Base-by-base conservation (phyloP, 176 grass and related monocot species). In the Chloris gayana region DNA sequence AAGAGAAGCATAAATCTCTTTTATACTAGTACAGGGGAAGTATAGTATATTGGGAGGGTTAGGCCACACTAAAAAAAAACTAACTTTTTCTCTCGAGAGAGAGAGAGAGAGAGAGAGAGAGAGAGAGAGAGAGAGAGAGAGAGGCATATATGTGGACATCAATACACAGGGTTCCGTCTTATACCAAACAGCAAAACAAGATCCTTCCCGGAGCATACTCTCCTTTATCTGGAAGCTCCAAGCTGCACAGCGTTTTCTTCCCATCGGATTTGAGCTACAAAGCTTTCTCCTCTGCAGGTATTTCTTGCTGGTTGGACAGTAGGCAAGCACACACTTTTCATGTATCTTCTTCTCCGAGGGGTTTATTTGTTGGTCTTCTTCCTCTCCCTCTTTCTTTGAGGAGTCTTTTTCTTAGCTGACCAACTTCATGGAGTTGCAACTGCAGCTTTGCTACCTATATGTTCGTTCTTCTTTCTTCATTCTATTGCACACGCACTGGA, bases 1-100 rank as follows among this genome's bases (percentile, higher is more conserved):
- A 76, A 75, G 22, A 64, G 24, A 64, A 64, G 57, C 41, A 67
- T 14, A 51, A 17, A 39, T n/a, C n/a, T n/a, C 34, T 21, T 39
- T 14, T 22, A 44, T 44, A 44, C 26, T 12, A 44, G 41, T 11
- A 42, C 26, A 30, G 4, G 25, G 13, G 13, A 0, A 64, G 15
- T 84, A 80, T 44, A 75, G n/a, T n/a, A 53, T 67, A 65, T 64
- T 84, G 17, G 14, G 12, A 51, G 69, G 67, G 74, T 67, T 88
- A 67, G 59, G 64, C 47, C 56, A 65, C 76, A 54, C 41, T 79
- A 64, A 35, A 4, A 37, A 6, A 37, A 37, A 37, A 37, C 35
- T 37, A 37, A 37, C 35, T 37, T 37, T 37, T 37, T 6, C 4
- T 4, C 4, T 19, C 34, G 60, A 37, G 83, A 70, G 30, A 69